These are phyloP conservation scores for Colletotrichum lini DNA, from an alignment of 2,329 filamentous ascomycete genomes.

Conservation along the genomic window DNA sequence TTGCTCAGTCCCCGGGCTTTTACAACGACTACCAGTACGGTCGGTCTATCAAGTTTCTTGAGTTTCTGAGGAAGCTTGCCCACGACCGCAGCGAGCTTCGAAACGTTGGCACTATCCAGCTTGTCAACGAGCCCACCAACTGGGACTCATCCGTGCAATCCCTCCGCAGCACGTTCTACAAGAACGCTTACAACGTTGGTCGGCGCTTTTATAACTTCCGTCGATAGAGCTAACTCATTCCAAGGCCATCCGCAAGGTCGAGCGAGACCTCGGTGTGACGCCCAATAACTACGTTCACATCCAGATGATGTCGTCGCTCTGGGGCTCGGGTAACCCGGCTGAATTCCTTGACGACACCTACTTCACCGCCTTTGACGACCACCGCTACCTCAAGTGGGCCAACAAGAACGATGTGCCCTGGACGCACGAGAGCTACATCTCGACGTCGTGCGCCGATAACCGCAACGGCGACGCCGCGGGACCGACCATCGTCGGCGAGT, in stretches of 20 bases:
- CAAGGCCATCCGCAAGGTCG: slow-evolving; percentile 63
- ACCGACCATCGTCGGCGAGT: slow-evolving; percentile 71
- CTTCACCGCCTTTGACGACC: slow-evolving; percentile 69
- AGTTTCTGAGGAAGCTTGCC: slow-evolving; percentile 67
- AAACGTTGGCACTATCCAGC: slow-evolving; percentile 71
- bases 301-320: slow-evolving; percentile 63
- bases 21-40: slow-evolving; percentile 70
- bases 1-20: slow-evolving; percentile 60
- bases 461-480: slow-evolving; percentile 55
- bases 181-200: slow-evolving; percentile 53
- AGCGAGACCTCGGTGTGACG: slow-evolving; percentile 59
- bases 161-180: slow-evolving; percentile 62
- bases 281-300: slow-evolving; percentile 65
- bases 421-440: slow-evolving; percentile 65
- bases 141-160: slow-evolving; percentile 49
- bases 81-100: slow-evolving; percentile 63
- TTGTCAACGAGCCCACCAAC: slow-evolving; percentile 71
- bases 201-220: background rate
- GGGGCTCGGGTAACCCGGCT: slow-evolving; percentile 70
- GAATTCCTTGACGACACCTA: slow-evolving; percentile 58
- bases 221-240: background rate
- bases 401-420: slow-evolving; percentile 52
- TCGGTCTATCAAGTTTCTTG: slow-evolving; percentile 68
- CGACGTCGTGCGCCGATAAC: slow-evolving; percentile 64
- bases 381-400: slow-evolving; percentile 72